Base-by-base conservation (phyloP, 2,329 filamentous ascomycete species). In the Gremmenia infestans region DNA sequence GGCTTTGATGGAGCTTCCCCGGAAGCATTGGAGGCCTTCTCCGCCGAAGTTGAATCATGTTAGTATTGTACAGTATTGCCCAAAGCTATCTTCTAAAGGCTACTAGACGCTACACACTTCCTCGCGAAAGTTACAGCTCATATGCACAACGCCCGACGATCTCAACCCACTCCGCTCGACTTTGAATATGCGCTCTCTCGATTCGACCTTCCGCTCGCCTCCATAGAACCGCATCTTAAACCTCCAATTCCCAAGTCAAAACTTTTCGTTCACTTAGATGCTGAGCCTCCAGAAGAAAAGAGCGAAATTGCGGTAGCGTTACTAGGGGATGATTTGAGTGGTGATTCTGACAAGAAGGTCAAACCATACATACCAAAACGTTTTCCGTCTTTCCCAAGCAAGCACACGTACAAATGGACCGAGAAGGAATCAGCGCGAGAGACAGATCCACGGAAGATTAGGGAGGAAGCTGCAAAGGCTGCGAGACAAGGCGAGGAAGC, bases 401-500 rank as follows among this genome's bases (percentile, higher is more conserved):
- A 80, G 47, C 82, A 86, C 63, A 86, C 83, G 3, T 87, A 85
- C 70, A 79, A 77, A 40, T 81, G 79, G 64, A 86, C 83, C 0
- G 78, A 79, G 2, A 76, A 78, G 36, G 72, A 72, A 49, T 68
- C 58, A 55, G 66, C 45, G 63, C 74, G 79, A 17, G 74, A 79
- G 57, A 73, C 71, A 7, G 79, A 85, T 56, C 76, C 80, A 0
- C 78, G 82, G 63, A 81, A 80, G 67, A 81, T 84, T 46, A 76
- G 82, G 23, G 78, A 82, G 52, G 80, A 83, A 42, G 82, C 82
- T 1, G 78, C 81, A 1, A 75, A 79, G 53, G 81, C 81, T 47
- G 81, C 82, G 8, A 79, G 82, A 62, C 81, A 84, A 59, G 82
- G 80, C 2, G 83, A 87, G 66, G 80, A 82, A 58, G 83, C 83